phyloP scores from a whole-genome alignment of 495 filamentous ascomycete genomes.

The Penicillium riverlandense region DNA sequence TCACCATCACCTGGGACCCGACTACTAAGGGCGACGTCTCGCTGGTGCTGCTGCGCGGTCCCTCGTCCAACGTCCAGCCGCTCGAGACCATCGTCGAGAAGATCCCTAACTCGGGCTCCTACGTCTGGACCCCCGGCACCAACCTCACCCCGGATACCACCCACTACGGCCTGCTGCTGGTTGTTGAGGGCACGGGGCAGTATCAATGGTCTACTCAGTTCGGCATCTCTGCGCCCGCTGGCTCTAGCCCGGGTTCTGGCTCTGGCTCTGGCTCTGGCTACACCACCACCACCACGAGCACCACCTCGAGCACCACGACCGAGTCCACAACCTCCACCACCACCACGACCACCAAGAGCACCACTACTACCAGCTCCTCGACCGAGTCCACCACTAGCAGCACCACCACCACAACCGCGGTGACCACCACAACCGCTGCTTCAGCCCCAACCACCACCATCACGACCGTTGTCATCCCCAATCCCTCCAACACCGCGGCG shows the following conservation, averaged over 20 bases:
- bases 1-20: conserved; percentile 54
- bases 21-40: conserved; percentile 44
- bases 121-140: conserved; percentile 47
- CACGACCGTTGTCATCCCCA: no score
- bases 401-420: background rate
- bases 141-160: conserved; percentile 40
- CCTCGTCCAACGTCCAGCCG: conserved; percentile 47
- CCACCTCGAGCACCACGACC: no score
- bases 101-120: conserved; percentile 52
- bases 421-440: conserved; percentile 1
- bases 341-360: no score
- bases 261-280: conserved; percentile 16
- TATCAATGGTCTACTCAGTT: conserved; percentile 69
- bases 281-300: no score
- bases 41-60: conserved; percentile 57
- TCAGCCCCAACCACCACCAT: background rate
- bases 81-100: conserved; percentile 48
- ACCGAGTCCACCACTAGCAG: no score
- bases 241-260: conserved; percentile 8
- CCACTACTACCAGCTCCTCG: no score
- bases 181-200: conserved; percentile 51
- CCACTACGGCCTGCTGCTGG: conserved; percentile 61
- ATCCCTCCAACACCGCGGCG: no score
- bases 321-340: no score
- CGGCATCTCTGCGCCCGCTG: conserved; percentile 38